phyloP scores from a whole-genome alignment of 2,329 filamentous ascomycete species.

The Ophiostoma triangulosporum region DNA sequence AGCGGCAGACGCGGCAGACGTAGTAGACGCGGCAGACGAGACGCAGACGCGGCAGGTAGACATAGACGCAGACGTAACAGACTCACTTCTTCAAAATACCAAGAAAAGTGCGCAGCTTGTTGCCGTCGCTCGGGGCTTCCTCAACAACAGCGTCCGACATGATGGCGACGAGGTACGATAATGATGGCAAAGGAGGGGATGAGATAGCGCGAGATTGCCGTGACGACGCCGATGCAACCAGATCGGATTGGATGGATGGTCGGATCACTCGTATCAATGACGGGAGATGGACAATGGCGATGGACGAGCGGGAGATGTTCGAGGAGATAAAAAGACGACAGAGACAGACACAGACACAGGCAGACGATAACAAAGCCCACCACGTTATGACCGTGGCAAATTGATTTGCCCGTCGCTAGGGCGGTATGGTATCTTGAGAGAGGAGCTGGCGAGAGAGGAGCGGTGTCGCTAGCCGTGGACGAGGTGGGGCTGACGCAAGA shows the following conservation, averaged over 20 bases:
- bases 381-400: too few relatives aligned
- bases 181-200: background rate
- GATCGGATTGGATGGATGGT: too few relatives aligned
- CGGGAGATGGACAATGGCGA: too few relatives aligned
- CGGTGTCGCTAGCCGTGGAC: background rate
- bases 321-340: too few relatives aligned
- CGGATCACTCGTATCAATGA: too few relatives aligned
- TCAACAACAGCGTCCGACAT: conserved; percentile 23
- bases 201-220: background rate
- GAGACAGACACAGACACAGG: too few relatives aligned
- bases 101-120: conserved; percentile 80
- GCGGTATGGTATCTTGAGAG: too few relatives aligned
- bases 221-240: too few relatives aligned
- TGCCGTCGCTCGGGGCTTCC: conserved; percentile 56
- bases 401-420: too few relatives aligned
- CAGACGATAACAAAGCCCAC: too few relatives aligned
- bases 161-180: background rate
- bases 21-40: background rate
- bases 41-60: background rate
- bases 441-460: background rate
- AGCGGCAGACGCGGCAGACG: too few relatives aligned
- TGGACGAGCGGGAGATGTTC: too few relatives aligned
- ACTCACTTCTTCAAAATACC: conserved; percentile 72
- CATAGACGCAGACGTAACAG: conserved; percentile 3
- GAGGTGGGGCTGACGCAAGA: background rate